Percentiles rank a stretch among this genome's conserved stretches.
These are phyloP conservation scores for Amniculicola lignicola DNA, from an alignment of 495 filamentous ascomycete genomes.

Conservation along the genomic window DNA sequence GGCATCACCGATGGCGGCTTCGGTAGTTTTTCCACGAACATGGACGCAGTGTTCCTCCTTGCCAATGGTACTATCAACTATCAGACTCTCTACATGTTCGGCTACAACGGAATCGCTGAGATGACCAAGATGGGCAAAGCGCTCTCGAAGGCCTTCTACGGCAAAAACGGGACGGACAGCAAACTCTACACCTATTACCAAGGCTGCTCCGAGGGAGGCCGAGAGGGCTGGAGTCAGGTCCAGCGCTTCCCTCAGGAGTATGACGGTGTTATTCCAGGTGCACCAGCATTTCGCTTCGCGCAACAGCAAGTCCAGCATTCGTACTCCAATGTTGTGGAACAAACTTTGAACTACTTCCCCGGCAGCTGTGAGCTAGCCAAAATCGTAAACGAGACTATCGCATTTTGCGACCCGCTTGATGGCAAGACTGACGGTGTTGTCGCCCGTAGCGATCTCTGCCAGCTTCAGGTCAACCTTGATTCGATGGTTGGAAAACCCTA, in stretches of 20 bases:
- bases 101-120: conserved; percentile 46
- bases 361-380: conserved; percentile 51
- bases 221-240: conserved; percentile 53
- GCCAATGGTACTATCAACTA: conserved; percentile 48
- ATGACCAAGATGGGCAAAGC: conserved; percentile 44
- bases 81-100: conserved; percentile 48
- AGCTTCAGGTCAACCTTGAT: conserved; percentile 46
- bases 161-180: conserved; percentile 20
- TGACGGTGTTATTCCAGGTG: conserved; percentile 51
- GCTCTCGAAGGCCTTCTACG: conserved; percentile 42
- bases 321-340: conserved; percentile 45
- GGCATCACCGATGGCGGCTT: conserved; percentile 51
- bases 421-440: conserved; percentile 54
- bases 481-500: conserved; percentile 49
- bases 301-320: conserved; percentile 54
- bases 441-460: conserved; percentile 52
- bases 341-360: conserved; percentile 51
- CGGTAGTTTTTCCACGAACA: conserved; percentile 44
- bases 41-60: conserved; percentile 40
- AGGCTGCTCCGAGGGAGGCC: conserved; percentile 53
- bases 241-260: conserved; percentile 52
- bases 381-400: conserved; percentile 52
- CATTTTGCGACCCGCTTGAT: conserved; percentile 53
- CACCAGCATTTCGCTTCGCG: conserved; percentile 52
- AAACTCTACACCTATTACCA: conserved; percentile 55